phyloP scores from a whole-genome alignment of 441 rosid genomes.

The Aquilaria agallochum region DNA sequence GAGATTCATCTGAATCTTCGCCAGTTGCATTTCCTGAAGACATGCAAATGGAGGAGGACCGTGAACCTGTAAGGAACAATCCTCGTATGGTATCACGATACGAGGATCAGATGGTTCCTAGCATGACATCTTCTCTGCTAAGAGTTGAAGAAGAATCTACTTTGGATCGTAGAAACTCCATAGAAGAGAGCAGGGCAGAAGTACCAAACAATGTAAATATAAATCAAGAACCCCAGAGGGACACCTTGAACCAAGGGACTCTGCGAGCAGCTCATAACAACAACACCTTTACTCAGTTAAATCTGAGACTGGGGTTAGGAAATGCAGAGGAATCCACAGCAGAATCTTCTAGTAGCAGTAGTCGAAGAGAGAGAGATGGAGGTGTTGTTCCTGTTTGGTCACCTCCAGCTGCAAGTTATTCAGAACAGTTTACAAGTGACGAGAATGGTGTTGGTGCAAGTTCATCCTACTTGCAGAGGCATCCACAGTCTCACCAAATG shows the following conservation, averaged over 20 bases:
- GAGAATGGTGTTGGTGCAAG: constrained; percentile 74
- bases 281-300: constrained; percentile 34
- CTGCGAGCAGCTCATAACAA: constrained; percentile 28
- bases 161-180: constrained; percentile 39
- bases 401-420: constrained; percentile 58
- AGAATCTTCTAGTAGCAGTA: constrained; percentile 71
- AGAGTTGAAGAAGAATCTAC: constrained; percentile 80
- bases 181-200: constrained; percentile 69
- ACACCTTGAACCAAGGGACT: constrained; percentile 29
- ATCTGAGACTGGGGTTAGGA: constrained; percentile 34
- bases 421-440: constrained; percentile 72
- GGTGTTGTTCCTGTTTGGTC: constrained; percentile 96
- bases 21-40: constrained; percentile 78
- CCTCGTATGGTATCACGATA: constrained; percentile 37
- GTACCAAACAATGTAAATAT: constrained; percentile 61
- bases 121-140: constrained; percentile 73
- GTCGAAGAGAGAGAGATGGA: constrained; percentile 89
- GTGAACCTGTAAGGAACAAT: constrained; percentile 57
- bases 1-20: constrained; percentile 71
- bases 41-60: constrained; percentile 72
- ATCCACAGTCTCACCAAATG: constrained; percentile 72
- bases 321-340: constrained; percentile 80
- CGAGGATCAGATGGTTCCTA: constrained; percentile 97
- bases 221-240: constrained; percentile 53
- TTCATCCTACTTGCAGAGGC: constrained; percentile 83